A percentile compares a stretch with the other conserved stretches of the same genome.
phyloP scores from a whole-genome alignment of 305 asterid species.

The Caryopteris hybrid region DNA sequence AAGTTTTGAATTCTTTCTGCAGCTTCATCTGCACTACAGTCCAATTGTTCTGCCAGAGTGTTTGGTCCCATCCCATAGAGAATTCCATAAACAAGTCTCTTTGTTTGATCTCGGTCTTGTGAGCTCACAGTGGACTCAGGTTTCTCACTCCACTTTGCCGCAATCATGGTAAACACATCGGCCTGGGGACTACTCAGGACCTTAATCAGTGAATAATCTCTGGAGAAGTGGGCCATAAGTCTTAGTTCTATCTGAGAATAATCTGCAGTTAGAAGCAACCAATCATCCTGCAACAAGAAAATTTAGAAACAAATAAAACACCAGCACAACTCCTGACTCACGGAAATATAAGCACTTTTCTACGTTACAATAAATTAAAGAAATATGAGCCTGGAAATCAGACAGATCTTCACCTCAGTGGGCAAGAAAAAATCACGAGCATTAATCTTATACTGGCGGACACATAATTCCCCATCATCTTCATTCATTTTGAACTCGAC shows the following conservation, averaged over 20 bases:
- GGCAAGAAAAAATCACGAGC: slow-evolving; percentile 88
- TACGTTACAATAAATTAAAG: not conserved
- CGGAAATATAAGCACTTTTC: slow-evolving; percentile 13
- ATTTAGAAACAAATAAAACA: slow-evolving; percentile 17
- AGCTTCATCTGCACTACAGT: slow-evolving; percentile 78
- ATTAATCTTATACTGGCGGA: slow-evolving; percentile 51
- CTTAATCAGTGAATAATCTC: slow-evolving; percentile 65
- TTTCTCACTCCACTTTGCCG: slow-evolving; percentile 85
- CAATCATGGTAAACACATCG: slow-evolving; percentile 89
- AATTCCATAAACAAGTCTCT: slow-evolving; percentile 88
- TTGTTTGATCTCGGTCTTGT: slow-evolving; percentile 90
- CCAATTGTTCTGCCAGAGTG: slow-evolving; percentile 79
- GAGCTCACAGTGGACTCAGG: slow-evolving; percentile 59
- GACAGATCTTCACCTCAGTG: slow-evolving; percentile 65
- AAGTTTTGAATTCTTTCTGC: slow-evolving; percentile 74
- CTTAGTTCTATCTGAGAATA: slow-evolving; percentile 97
- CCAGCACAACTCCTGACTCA: slow-evolving; percentile 4
- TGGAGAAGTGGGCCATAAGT: slow-evolving; percentile 98
- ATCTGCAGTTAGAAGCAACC: slow-evolving; percentile 92
- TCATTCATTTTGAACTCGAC: slow-evolving; percentile 72
- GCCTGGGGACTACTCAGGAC: slow-evolving; percentile 61
- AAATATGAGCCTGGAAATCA: slow-evolving; percentile 11
- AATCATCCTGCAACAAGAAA: slow-evolving; percentile 71
- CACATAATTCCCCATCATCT: slow-evolving; percentile 36
- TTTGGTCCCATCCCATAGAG: slow-evolving; percentile 94